Percentiles rank a stretch among this genome's conserved stretches.
phyloP scores from a whole-genome alignment of 495 filamentous ascomycete species.

The Penicillium antarcticum region DNA sequence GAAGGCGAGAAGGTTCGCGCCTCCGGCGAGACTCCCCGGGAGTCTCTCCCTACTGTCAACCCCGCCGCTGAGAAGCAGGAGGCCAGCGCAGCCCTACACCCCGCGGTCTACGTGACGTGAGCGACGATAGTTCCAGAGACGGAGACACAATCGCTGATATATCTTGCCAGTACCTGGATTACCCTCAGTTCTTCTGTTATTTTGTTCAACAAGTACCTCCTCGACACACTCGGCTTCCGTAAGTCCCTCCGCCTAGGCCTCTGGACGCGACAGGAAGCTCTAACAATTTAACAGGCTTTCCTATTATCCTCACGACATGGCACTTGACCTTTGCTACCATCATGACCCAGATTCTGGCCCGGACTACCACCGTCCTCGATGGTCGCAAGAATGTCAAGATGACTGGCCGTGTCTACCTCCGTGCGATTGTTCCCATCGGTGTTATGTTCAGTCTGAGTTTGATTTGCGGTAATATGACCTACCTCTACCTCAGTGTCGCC shows the following conservation, averaged over 20 bases:
- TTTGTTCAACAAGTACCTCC: constrained; percentile 98
- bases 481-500: constrained; percentile 85
- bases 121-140: constrained; percentile 24
- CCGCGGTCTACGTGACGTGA: constrained; percentile 85
- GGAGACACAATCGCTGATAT: constrained; percentile 20
- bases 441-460: constrained; percentile 89
- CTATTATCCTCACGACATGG: constrained; percentile 86
- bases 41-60: constrained; percentile 75
- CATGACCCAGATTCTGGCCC: constrained; percentile 86
- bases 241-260: constrained; percentile 35
- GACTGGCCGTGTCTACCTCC: constrained; percentile 85
- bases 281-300: constrained; percentile 7
- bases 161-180: constrained; percentile 74
- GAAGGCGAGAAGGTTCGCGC: constrained; percentile 75
- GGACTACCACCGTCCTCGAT: constrained; percentile 80
- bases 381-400: constrained; percentile 89
- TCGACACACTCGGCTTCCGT: constrained; percentile 81
- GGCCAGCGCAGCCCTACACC: constrained; percentile 66
- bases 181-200: constrained; percentile 87
- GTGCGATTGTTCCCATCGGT: constrained; percentile 90
- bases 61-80: constrained; percentile 68
- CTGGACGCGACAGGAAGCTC: not conserved
- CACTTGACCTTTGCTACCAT: constrained; percentile 85
- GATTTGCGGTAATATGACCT: constrained; percentile 92
- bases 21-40: constrained; percentile 67